Evolutionary conservation across 768 basidiomycete genomes (phyloP).

Genomic region (Tylopilus felleus): DNA sequence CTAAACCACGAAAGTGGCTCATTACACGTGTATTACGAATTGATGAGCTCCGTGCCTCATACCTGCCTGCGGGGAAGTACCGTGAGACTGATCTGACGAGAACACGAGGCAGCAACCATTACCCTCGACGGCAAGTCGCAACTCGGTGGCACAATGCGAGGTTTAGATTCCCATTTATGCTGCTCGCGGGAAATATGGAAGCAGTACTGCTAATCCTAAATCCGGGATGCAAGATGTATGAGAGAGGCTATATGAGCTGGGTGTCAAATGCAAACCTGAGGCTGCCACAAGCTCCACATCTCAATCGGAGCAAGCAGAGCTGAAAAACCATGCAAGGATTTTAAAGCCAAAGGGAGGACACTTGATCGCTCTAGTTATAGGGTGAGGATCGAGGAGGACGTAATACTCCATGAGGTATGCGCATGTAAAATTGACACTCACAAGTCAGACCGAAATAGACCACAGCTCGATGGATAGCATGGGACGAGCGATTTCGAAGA

Average conservation of each 20-base stretch:
- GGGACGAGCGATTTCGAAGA: background rate
- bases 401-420: conserved; percentile 9
- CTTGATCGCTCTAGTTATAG: background rate
- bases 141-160: background rate
- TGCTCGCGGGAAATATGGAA: conserved; percentile 5
- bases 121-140: conserved; percentile 8
- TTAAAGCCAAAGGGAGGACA: background rate
- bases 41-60: conserved; percentile 18
- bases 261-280: background rate
- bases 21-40: conserved; percentile 20
- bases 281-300: background rate
- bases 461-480: background rate
- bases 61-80: conserved; percentile 10
- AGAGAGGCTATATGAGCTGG: background rate
- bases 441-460: background rate
- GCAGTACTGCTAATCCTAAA: conserved; percentile 10
- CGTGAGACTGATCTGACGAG: conserved; percentile 17
- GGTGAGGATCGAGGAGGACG: conserved; percentile 1
- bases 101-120: conserved; percentile 30
- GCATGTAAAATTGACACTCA: conserved; percentile 5
- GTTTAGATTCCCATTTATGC: conserved; percentile 1
- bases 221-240: conserved; percentile 9
- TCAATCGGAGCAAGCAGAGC: background rate
- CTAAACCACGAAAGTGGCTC: conserved; percentile 11
- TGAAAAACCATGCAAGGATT: background rate